These are phyloP conservation scores for Evernia prunastri DNA, from an alignment of 495 filamentous ascomycete genomes.

Conservation along the genomic window DNA sequence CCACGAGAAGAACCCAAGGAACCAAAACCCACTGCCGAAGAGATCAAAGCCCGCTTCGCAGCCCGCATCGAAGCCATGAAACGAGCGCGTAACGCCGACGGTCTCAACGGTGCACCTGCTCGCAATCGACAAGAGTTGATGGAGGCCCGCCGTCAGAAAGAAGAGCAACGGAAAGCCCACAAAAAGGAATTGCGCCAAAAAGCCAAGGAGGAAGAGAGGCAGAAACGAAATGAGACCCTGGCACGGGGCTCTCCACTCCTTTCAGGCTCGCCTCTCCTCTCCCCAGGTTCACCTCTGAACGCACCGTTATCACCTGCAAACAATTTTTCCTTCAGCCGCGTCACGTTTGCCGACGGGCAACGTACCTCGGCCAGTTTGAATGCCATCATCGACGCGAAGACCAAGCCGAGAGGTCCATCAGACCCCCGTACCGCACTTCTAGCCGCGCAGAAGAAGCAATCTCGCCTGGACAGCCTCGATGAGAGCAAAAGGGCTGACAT, in stretches of 20 bases:
- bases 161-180: slow-evolving; percentile 72
- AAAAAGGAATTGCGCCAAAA: slow-evolving; percentile 74
- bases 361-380: slow-evolving; percentile 61
- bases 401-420: slow-evolving; percentile 66
- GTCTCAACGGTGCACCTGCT: slow-evolving; percentile 68
- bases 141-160: slow-evolving; percentile 79
- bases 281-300: slow-evolving; percentile 21
- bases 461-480: slow-evolving; percentile 62
- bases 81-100: slow-evolving; percentile 67
- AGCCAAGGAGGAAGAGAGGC: slow-evolving; percentile 69
- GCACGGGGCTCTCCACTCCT: slow-evolving; percentile 53
- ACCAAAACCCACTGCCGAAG: slow-evolving; percentile 54
- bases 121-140: slow-evolving; percentile 82
- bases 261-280: slow-evolving; percentile 45
- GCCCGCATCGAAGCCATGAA: slow-evolving; percentile 77
- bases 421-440: slow-evolving; percentile 71
- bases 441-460: slow-evolving; percentile 64
- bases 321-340: slow-evolving; percentile 79
- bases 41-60: slow-evolving; percentile 66
- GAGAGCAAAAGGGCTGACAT: slow-evolving; percentile 74
- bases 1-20: slow-evolving; percentile 33
- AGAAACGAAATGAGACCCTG: slow-evolving; percentile 60
- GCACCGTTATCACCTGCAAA: slow-evolving; percentile 36
- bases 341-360: slow-evolving; percentile 80
- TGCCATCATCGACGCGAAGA: slow-evolving; percentile 47